Percentiles rank a stretch among this genome's conserved stretches.
These are phyloP conservation scores for Aspergillus versicolor DNA, from an alignment of 2,329 filamentous ascomycete genomes.

Conservation along the genomic window DNA sequence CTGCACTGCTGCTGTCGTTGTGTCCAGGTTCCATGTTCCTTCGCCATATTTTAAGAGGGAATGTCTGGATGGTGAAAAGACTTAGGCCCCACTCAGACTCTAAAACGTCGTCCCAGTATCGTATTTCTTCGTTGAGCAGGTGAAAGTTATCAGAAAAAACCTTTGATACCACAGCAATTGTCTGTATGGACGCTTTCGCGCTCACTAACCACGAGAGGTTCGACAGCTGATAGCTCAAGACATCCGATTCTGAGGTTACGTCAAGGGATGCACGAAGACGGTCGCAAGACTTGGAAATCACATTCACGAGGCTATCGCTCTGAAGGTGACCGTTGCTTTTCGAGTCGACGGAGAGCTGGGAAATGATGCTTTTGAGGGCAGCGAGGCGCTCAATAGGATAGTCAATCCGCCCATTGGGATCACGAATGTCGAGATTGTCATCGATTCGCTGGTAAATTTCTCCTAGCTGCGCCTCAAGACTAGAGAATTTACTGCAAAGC, in stretches of 20 bases:
- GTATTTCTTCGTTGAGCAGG: constrained; percentile 79
- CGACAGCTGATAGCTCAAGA: constrained; percentile 58
- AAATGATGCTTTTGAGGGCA: constrained; percentile 66
- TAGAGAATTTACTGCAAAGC: constrained; percentile 52
- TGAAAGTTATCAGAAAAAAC: constrained; percentile 79
- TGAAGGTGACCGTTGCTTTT: constrained; percentile 64
- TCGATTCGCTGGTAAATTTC: constrained; percentile 50
- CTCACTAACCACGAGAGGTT: constrained; percentile 89
- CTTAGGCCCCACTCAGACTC: constrained; percentile 75
- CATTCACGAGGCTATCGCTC: constrained; percentile 56
- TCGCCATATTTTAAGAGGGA: constrained; percentile 73
- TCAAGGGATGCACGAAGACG: neutral
- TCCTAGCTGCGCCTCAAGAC: constrained; percentile 59
- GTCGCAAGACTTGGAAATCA: constrained; percentile 55
- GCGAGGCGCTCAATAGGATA: constrained; percentile 29
- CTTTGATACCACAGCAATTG: constrained; percentile 77
- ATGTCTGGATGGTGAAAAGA: constrained; percentile 83
- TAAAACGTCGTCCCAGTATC: constrained; percentile 92
- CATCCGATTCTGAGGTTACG: constrained; percentile 16
- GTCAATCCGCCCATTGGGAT: constrained; percentile 8
- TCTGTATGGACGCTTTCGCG: constrained; percentile 88
- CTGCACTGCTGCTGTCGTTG: constrained; percentile 39
- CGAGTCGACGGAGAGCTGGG: constrained; percentile 68
- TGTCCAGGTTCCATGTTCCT: constrained; percentile 55
- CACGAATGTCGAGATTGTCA: constrained; percentile 24